Evolutionary conservation across 2,329 filamentous ascomycete species (phyloP).

Genomic region (Hypoxylon sp.): DNA sequence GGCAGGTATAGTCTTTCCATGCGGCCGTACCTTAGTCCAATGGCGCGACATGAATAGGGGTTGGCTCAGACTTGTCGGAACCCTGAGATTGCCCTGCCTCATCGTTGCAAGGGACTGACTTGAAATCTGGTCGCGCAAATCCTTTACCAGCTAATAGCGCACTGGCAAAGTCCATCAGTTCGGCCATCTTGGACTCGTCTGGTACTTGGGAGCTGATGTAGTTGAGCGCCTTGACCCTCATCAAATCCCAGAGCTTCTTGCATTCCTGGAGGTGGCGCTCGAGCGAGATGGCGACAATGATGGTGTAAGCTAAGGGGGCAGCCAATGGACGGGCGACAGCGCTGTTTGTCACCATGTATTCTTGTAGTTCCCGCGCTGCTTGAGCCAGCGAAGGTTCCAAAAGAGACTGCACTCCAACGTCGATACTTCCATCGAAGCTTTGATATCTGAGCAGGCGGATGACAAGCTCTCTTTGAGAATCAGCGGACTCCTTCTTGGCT

Average conservation of each 20-base stretch:
- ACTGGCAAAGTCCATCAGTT: not conserved
- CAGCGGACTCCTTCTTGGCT: no score
- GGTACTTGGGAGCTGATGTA: not conserved
- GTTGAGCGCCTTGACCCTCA: not conserved
- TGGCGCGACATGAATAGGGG: not conserved
- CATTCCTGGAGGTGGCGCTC: constrained; percentile 7
- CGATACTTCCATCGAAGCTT: constrained; percentile 11
- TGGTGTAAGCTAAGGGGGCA: constrained; percentile 2
- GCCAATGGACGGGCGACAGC: not conserved
- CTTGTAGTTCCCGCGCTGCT: not conserved
- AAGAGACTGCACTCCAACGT: not conserved
- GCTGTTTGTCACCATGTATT: not conserved
- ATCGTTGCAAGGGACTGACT: not conserved
- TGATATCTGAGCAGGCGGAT: constrained; percentile 4
- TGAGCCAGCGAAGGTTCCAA: not conserved
- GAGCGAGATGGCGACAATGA: not conserved
- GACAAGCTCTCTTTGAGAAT: constrained; percentile 1
- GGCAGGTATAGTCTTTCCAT: not conserved
- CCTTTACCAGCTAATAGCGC: not conserved
- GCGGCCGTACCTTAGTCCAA: not conserved
- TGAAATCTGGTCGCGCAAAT: not conserved
- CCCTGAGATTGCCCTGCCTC: not conserved
- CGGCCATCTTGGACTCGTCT: not conserved
- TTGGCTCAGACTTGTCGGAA: not conserved
- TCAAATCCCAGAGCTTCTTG: constrained; percentile 7